Conservation (phyloP, 2,329 filamentous ascomycete genomes). For the Chalaropsis ovoidea region DNA sequence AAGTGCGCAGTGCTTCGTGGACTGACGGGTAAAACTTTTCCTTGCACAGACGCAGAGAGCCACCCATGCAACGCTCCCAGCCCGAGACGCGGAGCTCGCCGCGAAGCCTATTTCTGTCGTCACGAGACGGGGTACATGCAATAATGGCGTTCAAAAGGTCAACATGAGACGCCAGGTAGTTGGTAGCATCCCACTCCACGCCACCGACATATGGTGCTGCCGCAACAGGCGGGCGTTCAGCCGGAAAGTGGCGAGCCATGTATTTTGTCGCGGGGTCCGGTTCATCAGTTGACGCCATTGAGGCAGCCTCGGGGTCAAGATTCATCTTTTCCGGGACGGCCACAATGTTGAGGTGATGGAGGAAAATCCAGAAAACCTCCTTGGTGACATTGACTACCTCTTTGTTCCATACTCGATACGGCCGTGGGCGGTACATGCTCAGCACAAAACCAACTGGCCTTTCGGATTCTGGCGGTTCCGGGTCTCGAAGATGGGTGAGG, state of each 20-base stretch:
- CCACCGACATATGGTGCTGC: conserved; percentile 93
- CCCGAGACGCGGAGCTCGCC: conserved; percentile 69
- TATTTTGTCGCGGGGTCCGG: conserved; percentile 36
- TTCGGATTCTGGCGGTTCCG: conserved; percentile 61
- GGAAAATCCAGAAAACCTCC: conserved; percentile 98
- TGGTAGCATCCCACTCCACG: conserved; percentile 97
- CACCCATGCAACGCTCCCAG: conserved; percentile 82
- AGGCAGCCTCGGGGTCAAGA: conserved; percentile 27
- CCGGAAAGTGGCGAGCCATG: conserved; percentile 67
- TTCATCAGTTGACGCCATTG: conserved; percentile 36
- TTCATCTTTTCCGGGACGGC: conserved; percentile 43
- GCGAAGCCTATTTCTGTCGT: conserved; percentile 69
- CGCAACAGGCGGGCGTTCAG: conserved; percentile 77
- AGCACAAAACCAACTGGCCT: conserved; percentile 76
- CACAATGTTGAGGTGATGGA: conserved; percentile 86
- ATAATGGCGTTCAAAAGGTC: conserved; percentile 87
- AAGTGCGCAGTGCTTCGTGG: conserved; percentile 78
- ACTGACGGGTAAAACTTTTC: conserved; percentile 94
- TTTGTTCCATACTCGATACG: conserved; percentile 89
- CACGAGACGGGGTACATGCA: conserved; percentile 60
- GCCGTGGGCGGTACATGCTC: conserved; percentile 75
- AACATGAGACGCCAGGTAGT: conserved; percentile 85
- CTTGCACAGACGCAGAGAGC: conserved; percentile 79
- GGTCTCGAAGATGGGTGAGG: conserved; percentile 69
- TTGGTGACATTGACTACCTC: conserved; percentile 89